Conservation (phyloP, 2,329 filamentous ascomycete genomes). For the Fusarium luffae region DNA sequence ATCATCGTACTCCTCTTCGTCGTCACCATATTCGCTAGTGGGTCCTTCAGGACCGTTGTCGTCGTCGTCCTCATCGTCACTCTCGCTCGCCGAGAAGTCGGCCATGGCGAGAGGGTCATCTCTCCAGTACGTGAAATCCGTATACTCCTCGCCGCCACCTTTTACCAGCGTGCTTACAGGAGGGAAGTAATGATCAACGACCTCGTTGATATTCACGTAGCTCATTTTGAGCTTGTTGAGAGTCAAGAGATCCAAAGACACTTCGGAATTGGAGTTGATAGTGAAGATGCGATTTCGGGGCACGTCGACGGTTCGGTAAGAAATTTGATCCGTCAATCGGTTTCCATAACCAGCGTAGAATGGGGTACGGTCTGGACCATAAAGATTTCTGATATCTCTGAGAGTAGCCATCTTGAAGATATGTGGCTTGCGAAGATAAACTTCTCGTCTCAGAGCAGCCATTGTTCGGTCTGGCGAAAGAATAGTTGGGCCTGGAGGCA, state of each 20-base stretch:
- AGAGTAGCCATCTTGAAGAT: slow-evolving; percentile 99
- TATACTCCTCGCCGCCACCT: slow-evolving; percentile 92
- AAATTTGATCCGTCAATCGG: slow-evolving; percentile 93
- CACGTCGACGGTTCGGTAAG: slow-evolving; percentile 95
- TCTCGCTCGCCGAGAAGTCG: slow-evolving; percentile 88
- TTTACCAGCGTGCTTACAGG: slow-evolving; percentile 88
- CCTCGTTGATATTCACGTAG: slow-evolving; percentile 96
- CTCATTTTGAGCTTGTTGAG: slow-evolving; percentile 96
- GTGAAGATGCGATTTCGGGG: slow-evolving; percentile 95
- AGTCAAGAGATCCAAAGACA: slow-evolving; percentile 87
- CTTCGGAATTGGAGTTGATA: slow-evolving; percentile 97
- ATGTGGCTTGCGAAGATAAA: slow-evolving; percentile 95
- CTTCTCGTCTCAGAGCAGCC: slow-evolving; percentile 88
- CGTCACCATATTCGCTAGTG: slow-evolving; percentile 57
- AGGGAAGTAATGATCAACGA: slow-evolving; percentile 98
- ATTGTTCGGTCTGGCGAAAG: slow-evolving; percentile 95
- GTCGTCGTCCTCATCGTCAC: slow-evolving; percentile 58
- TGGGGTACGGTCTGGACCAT: slow-evolving; percentile 78
- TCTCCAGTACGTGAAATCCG: slow-evolving; percentile 97
- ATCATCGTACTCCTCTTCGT: slow-evolving; percentile 58
- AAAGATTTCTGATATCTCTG: slow-evolving; percentile 91
- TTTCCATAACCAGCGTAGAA: slow-evolving; percentile 99
- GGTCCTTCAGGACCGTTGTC: slow-evolving; percentile 66
- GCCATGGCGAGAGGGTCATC: slow-evolving; percentile 84
- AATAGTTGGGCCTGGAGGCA: slow-evolving; percentile 93